phyloP scores from a whole-genome alignment of 2,329 filamentous ascomycete species.

The Colletotrichum incanum region DNA sequence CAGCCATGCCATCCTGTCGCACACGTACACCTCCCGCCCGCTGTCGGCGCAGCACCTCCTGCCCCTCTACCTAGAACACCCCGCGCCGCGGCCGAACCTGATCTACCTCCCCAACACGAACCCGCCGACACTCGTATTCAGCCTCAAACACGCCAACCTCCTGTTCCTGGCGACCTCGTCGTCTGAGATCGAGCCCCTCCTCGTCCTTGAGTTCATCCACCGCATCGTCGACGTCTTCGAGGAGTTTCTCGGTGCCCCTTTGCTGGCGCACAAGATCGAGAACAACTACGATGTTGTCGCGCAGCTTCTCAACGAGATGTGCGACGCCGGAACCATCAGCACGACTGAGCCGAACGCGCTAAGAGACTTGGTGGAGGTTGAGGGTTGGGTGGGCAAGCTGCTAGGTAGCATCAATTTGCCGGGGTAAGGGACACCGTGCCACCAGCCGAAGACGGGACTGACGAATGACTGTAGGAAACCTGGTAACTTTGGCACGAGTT shows the following conservation, averaged over 20 bases:
- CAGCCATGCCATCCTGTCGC: slow-evolving; percentile 88
- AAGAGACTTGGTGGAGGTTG: slow-evolving; percentile 91
- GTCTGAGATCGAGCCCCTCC: slow-evolving; percentile 87
- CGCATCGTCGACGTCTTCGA: slow-evolving; percentile 93
- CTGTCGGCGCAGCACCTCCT: slow-evolving; percentile 83
- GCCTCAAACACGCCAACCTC: slow-evolving; percentile 87
- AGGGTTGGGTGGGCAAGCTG: slow-evolving; percentile 90
- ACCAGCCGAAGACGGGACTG: not conserved
- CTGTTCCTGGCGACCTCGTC: slow-evolving; percentile 90
- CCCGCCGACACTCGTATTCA: slow-evolving; percentile 91
- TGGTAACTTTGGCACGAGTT: slow-evolving; percentile 54
- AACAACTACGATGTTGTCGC: slow-evolving; percentile 93
- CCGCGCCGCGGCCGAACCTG: slow-evolving; percentile 85
- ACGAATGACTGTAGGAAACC: slow-evolving; percentile 55
- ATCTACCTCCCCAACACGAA: slow-evolving; percentile 87
- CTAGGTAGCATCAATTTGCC: slow-evolving; percentile 90
- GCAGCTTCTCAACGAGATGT: slow-evolving; percentile 95
- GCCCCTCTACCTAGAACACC: slow-evolving; percentile 88
- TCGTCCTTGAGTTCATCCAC: slow-evolving; percentile 95
- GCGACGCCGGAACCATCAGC: slow-evolving; percentile 89
- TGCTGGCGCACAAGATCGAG: slow-evolving; percentile 90
- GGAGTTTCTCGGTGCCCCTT: slow-evolving; percentile 91
- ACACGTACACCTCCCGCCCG: slow-evolving; percentile 88
- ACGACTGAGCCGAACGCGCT: slow-evolving; percentile 96
- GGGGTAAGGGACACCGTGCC: slow-evolving; percentile 64